Conservation (phyloP, 73 alveolate species). For the Paramecium biaurelia region DNA sequence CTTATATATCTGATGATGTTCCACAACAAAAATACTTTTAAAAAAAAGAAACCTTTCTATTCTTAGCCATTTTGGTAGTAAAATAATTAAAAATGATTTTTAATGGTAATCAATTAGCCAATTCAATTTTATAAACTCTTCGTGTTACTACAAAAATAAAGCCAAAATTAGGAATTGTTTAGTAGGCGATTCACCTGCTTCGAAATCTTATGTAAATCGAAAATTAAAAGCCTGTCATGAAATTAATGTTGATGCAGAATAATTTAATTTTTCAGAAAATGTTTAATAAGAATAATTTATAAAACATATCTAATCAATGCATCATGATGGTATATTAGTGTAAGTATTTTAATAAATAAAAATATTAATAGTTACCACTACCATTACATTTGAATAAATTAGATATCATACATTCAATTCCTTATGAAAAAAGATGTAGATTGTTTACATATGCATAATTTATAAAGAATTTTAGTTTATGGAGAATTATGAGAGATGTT, state of each 20-base stretch:
- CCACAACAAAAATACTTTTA: conserved; percentile 19
- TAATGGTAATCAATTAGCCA: conserved; percentile 6
- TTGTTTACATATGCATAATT: conserved; percentile 43
- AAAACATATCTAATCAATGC: background rate
- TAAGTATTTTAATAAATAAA: background rate
- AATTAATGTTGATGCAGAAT: background rate
- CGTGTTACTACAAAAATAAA: background rate
- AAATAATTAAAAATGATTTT: background rate
- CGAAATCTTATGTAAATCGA: conserved; percentile 24
- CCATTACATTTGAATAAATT: conserved; percentile 71
- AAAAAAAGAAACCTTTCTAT: conserved; percentile 5
- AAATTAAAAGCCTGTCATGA: conserved; percentile 29
- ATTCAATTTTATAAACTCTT: background rate
- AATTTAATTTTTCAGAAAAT: background rate
- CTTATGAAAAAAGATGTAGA: conserved; percentile 81
- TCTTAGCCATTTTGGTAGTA: background rate
- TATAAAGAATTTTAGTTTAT: background rate
- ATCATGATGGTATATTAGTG: conserved; percentile 48
- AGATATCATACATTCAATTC: conserved; percentile 63
- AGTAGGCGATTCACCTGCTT: conserved; percentile 43
- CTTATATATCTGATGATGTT: background rate
- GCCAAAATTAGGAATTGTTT: conserved; percentile 28
- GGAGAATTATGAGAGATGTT: conserved; percentile 36
- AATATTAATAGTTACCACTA: conserved; percentile 70
- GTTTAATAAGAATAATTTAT: background rate